These are phyloP conservation scores for Globisporangium ultimum DNA, from an alignment of 352 stramenopile genomes.

Conservation along the genomic window DNA sequence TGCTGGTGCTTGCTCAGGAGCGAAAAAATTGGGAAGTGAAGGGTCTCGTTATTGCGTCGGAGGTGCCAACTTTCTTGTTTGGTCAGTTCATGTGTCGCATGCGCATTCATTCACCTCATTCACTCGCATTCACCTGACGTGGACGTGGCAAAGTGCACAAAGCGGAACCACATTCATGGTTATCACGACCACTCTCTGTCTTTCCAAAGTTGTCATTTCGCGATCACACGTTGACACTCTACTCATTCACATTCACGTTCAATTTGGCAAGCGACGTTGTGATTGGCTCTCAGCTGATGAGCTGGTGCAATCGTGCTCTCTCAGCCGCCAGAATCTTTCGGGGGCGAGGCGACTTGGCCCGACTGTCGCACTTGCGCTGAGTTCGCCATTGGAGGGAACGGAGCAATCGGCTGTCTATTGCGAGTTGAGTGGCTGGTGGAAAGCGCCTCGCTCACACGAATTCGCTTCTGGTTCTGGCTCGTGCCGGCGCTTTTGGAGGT, in stretches of 20 bases:
- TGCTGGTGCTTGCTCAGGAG: neutral
- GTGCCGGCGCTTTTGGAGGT: too few species aligned
- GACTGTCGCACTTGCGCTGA: neutral
- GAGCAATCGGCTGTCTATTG: neutral
- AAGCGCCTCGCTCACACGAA: too few species aligned
- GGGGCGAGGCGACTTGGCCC: too few species aligned
- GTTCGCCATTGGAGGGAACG: neutral
- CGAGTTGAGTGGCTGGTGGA: neutral
- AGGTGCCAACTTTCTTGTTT: neutral
- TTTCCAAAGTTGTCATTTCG: neutral
- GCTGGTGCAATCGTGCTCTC: neutral
- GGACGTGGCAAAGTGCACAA: neutral
- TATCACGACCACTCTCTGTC: neutral
- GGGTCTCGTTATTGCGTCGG: neutral
- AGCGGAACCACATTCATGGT: neutral
- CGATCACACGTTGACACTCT: neutral
- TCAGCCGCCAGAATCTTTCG: neutral
- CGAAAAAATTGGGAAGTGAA: neutral
- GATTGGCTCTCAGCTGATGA: neutral
- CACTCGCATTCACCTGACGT: neutral
- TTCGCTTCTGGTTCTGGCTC: too few species aligned
- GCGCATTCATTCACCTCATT: neutral
- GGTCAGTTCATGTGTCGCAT: neutral
- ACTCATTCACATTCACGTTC: neutral
- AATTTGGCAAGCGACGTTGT: neutral